Percentiles rank a stretch among this genome's conserved stretches.
These are phyloP conservation scores for Sporothrix pseudoabietina DNA, from an alignment of 2,329 filamentous ascomycete species.

Conservation along the genomic window DNA sequence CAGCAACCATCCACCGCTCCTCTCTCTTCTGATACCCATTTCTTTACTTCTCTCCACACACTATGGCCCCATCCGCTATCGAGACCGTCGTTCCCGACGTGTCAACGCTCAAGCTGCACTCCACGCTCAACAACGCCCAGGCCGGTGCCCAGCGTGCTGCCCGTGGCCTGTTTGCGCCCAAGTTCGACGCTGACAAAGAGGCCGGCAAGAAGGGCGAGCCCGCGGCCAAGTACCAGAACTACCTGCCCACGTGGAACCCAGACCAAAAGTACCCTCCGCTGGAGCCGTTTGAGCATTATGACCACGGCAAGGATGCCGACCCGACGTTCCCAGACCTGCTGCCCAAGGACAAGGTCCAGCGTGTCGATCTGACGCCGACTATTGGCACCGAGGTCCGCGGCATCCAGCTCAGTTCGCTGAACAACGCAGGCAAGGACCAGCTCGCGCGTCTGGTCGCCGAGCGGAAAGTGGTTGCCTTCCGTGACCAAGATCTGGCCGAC, in stretches of 20 bases:
- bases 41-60: not conserved
- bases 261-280: slow-evolving; percentile 62
- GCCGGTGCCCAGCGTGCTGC: slow-evolving; percentile 37
- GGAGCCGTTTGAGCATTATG: slow-evolving; percentile 65
- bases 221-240: slow-evolving; percentile 56
- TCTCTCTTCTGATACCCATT: not conserved
- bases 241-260: slow-evolving; percentile 65
- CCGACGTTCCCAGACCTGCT: slow-evolving; percentile 64
- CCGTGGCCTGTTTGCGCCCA: slow-evolving; percentile 30
- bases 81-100: slow-evolving; percentile 35
- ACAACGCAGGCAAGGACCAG: slow-evolving; percentile 66
- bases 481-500: slow-evolving; percentile 66
- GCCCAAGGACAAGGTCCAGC: slow-evolving; percentile 45
- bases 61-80: slow-evolving; percentile 32
- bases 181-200: slow-evolving; percentile 32
- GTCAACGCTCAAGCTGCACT: slow-evolving; percentile 39
- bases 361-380: slow-evolving; percentile 63
- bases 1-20: not conserved
- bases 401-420: slow-evolving; percentile 66
- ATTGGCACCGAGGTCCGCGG: slow-evolving; percentile 70
- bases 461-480: slow-evolving; percentile 72
- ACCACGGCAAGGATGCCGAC: slow-evolving; percentile 71
- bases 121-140: slow-evolving; percentile 42
- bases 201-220: slow-evolving; percentile 22
- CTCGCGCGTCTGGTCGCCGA: slow-evolving; percentile 70